Percentiles rank a stretch among this genome's conserved stretches.
phyloP scores from a whole-genome alignment of 2,329 filamentous ascomycete genomes.

The Drechslerella stenobrocha region DNA sequence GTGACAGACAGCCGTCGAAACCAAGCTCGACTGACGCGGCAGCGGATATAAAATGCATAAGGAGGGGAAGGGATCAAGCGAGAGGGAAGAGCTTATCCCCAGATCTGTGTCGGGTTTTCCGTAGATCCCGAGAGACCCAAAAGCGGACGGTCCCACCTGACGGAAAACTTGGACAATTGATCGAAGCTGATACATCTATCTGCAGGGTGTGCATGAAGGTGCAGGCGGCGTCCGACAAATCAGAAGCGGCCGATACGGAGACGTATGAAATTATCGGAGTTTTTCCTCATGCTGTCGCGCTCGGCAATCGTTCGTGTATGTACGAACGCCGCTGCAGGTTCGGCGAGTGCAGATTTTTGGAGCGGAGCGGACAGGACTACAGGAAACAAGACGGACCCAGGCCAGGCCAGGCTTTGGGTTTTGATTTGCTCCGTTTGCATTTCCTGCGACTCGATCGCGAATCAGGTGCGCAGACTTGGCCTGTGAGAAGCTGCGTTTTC shows the following conservation, averaged over 20 bases:
- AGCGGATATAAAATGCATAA: constrained; percentile 8
- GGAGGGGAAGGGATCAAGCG: too few relatives aligned
- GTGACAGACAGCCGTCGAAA: neutral
- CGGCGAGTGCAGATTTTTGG: neutral
- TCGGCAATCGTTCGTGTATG: constrained; percentile 43
- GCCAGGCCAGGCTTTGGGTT: neutral
- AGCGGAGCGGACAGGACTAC: neutral
- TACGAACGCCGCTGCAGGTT: constrained; percentile 4
- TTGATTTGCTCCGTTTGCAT: too few relatives aligned
- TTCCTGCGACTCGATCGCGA: too few relatives aligned
- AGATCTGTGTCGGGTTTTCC: constrained; percentile 4
- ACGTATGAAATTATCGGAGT: constrained; percentile 29
- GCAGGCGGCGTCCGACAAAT: constrained; percentile 26
- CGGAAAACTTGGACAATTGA: neutral
- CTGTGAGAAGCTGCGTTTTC: too few relatives aligned
- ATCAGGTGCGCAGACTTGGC: too few relatives aligned
- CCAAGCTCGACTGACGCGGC: neutral
- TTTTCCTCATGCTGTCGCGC: too few relatives aligned
- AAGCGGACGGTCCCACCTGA: neutral
- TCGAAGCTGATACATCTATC: neutral
- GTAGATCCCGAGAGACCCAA: constrained; percentile 11
- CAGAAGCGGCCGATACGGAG: constrained; percentile 32
- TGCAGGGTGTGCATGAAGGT: constrained; percentile 31
- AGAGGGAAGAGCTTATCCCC: neutral
- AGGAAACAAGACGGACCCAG: neutral